Conservation (phyloP, 768 basidiomycete species). For the Leccinum rimulosum region DNA sequence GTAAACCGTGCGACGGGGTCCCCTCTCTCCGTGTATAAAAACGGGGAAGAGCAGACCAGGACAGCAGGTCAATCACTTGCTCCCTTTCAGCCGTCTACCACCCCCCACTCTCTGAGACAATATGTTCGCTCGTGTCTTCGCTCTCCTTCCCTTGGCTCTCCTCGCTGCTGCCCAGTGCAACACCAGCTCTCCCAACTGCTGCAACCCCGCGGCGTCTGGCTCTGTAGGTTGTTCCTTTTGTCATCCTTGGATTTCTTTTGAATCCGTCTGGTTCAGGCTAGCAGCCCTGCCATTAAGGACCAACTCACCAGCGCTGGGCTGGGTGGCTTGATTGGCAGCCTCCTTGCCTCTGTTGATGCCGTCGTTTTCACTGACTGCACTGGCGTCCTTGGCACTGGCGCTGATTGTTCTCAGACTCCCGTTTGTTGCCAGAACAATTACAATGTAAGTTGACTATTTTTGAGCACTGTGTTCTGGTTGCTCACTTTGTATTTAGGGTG, state of each 20-base stretch:
- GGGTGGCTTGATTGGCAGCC: not conserved
- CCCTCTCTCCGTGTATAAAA: not conserved
- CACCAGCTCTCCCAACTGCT: constrained; percentile 13
- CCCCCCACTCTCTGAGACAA: not conserved
- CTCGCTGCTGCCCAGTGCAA: constrained; percentile 16
- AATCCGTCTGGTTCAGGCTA: too few relatives aligned
- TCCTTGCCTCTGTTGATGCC: not conserved
- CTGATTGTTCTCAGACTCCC: too few relatives aligned
- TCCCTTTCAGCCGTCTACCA: not conserved
- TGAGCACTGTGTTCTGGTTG: too few relatives aligned
- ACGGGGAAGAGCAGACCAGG: not conserved
- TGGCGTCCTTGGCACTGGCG: too few relatives aligned
- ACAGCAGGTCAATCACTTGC: not conserved
- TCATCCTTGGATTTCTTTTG: not conserved
- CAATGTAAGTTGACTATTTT: too few relatives aligned
- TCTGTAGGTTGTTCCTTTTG: not conserved
- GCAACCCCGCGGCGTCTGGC: not conserved
- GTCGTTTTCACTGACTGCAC: not conserved
- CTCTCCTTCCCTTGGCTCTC: constrained; percentile 18
- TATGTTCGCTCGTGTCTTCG: constrained; percentile 21
- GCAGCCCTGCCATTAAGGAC: too few relatives aligned
- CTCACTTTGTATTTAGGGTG: too few relatives aligned
- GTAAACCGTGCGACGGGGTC: not conserved
- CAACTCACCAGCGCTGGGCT: not conserved
- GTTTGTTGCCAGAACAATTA: too few relatives aligned